phyloP scores from a whole-genome alignment of 768 basidiomycete genomes.

The Candolleomyces aberdarensis region DNA sequence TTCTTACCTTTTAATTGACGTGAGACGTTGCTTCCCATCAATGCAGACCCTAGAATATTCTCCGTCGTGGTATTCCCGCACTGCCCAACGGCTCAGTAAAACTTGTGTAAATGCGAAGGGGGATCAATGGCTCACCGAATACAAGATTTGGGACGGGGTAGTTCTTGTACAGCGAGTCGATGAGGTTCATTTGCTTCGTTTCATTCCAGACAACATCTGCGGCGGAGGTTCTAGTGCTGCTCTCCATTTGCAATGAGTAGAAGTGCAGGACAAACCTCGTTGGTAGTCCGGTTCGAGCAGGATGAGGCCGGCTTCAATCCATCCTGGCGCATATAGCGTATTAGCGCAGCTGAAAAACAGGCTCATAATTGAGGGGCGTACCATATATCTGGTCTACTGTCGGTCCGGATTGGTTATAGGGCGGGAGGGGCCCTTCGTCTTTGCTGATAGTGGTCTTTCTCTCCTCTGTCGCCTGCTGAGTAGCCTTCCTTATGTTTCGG shows the following conservation, averaged over 20 bases:
- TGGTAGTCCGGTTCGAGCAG: conserved; percentile 2
- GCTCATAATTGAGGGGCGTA: neutral
- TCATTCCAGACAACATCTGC: conserved; percentile 80
- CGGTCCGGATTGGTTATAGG: neutral
- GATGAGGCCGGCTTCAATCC: neutral
- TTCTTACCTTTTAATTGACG: conserved; percentile 66
- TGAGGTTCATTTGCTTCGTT: conserved; percentile 66
- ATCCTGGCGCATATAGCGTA: neutral
- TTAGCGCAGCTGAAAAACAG: neutral
- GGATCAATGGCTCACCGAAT: conserved; percentile 36
- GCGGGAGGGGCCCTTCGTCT: neutral
- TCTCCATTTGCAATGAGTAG: neutral
- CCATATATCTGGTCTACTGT: conserved; percentile 2
- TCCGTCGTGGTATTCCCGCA: conserved; percentile 45
- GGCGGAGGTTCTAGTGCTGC: conserved; percentile 15
- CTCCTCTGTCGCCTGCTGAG: neutral
- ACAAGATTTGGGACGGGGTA: conserved; percentile 65
- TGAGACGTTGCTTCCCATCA: conserved; percentile 80
- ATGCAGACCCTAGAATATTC: conserved; percentile 64
- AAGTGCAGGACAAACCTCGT: neutral
- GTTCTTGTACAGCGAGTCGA: conserved; percentile 76
- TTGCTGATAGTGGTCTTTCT: neutral
- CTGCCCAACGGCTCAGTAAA: conserved; percentile 34
- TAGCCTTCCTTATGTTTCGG: neutral
- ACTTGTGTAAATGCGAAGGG: conserved; percentile 4